These are phyloP conservation scores for Tuber microsphaerosporum DNA, from an alignment of 495 filamentous ascomycete species.

Conservation along the genomic window DNA sequence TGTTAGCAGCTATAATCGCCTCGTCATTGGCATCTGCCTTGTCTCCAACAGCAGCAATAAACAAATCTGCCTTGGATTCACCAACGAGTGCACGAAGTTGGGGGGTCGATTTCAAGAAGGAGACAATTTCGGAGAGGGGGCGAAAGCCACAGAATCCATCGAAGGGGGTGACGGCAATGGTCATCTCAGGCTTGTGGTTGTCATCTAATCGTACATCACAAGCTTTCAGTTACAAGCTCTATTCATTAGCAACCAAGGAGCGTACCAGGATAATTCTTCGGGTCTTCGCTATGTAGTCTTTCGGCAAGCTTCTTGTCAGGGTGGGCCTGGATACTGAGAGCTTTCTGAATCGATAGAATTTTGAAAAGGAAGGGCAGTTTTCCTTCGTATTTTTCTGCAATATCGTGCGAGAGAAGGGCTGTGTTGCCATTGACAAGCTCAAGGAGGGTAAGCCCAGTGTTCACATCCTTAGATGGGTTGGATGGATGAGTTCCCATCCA, in stretches of 20 bases:
- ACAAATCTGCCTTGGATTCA: conserved; percentile 57
- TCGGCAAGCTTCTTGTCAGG: conserved; percentile 97
- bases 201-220: conserved; percentile 56
- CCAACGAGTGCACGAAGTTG: conserved; percentile 72
- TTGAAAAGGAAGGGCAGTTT: conserved; percentile 97
- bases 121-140: conserved; percentile 72
- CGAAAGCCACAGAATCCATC: conserved; percentile 95
- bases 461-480: conserved; percentile 80
- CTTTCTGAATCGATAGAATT: conserved; percentile 87
- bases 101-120: conserved; percentile 70
- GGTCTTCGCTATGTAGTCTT: conserved; percentile 72
- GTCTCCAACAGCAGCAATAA: conserved; percentile 59
- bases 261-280: conserved; percentile 82
- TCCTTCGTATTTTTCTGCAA: conserved; percentile 63
- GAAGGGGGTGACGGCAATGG: conserved; percentile 91
- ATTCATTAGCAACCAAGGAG: not conserved
- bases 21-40: conserved; percentile 55
- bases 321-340: conserved; percentile 92
- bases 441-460: conserved; percentile 76
- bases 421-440: conserved; percentile 86
- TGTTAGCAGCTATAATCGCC: conserved; percentile 56
- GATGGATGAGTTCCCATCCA: conserved; percentile 99
- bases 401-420: conserved; percentile 62
- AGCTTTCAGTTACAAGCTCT: not conserved
- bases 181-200: conserved; percentile 99